phyloP scores from a whole-genome alignment of 1,284 basidiomycete species.

The Ganoderma lingzhi region DNA sequence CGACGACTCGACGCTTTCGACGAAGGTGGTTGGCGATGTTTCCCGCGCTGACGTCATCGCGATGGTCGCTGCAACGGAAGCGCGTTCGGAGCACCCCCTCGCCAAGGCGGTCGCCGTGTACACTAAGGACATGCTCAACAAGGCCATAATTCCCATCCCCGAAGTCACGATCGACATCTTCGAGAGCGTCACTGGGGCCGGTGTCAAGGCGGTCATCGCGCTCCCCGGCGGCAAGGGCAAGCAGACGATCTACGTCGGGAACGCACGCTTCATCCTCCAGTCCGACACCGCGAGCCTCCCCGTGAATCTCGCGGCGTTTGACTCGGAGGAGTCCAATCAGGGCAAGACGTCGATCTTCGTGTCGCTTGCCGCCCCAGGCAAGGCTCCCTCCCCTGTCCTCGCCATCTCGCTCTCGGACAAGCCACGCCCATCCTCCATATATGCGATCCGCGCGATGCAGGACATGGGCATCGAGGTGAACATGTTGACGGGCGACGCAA shows the following conservation, averaged over 20 bases:
- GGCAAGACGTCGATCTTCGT: constrained; percentile 90
- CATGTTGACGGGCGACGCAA: constrained; percentile 92
- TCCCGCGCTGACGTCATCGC: constrained; percentile 77
- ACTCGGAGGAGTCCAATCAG: constrained; percentile 67
- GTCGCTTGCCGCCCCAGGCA: constrained; percentile 72
- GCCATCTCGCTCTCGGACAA: constrained; percentile 82
- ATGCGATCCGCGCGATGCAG: constrained; percentile 83
- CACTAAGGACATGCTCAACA: constrained; percentile 73
- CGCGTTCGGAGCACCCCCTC: constrained; percentile 94
- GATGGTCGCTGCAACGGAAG: constrained; percentile 88
- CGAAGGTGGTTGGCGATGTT: constrained; percentile 65
- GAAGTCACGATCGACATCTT: constrained; percentile 69
- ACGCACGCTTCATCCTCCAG: constrained; percentile 71
- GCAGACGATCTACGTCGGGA: constrained; percentile 78
- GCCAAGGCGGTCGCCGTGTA: constrained; percentile 91
- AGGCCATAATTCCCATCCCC: constrained; percentile 46
- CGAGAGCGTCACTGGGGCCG: constrained; percentile 89
- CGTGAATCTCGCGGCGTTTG: constrained; percentile 66
- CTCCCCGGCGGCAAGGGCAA: constrained; percentile 49
- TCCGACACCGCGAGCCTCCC: constrained; percentile 62
- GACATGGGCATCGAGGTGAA: constrained; percentile 90
- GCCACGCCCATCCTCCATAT: constrained; percentile 83
- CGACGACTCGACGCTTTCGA: constrained; percentile 52
- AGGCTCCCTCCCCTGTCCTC: constrained; percentile 43
- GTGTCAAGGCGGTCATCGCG: constrained; percentile 77